These are phyloP conservation scores for Saposhnikovia divaricata DNA, from an alignment of 129 eudicot species.

Conservation along the genomic window DNA sequence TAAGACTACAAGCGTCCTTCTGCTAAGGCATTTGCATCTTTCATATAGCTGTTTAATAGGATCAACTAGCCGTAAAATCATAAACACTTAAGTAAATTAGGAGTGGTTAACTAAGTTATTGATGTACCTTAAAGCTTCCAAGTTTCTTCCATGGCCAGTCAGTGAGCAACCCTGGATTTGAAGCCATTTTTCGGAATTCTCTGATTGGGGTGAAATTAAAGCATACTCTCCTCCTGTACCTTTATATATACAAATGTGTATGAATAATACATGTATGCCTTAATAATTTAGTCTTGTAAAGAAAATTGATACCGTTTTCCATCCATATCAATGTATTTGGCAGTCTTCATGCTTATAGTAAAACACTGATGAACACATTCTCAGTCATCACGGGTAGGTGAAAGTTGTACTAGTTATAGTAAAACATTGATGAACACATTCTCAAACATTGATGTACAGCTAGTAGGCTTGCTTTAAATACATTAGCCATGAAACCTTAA, in stretches of 20 bases:
- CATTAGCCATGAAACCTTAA: background rate
- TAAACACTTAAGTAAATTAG: too few species aligned
- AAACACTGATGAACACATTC: background rate
- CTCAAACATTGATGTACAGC: background rate
- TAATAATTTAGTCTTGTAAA: background rate
- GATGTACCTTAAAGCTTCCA: slow-evolving; percentile 29
- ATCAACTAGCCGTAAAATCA: too few species aligned
- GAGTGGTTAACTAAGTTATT: too few species aligned
- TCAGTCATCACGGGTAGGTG: background rate
- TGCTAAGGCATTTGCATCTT: too few species aligned
- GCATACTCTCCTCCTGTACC: background rate
- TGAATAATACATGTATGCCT: background rate
- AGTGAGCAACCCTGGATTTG: slow-evolving; percentile 35
- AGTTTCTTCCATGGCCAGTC: slow-evolving; percentile 45
- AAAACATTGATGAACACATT: background rate
- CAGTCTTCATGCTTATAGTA: background rate
- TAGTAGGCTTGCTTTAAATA: background rate
- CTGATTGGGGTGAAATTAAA: background rate
- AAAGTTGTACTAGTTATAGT: too few species aligned
- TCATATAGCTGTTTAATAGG: too few species aligned
- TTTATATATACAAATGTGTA: background rate
- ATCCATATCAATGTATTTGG: background rate
- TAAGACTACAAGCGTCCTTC: too few species aligned
- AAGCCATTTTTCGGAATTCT: slow-evolving; percentile 20
- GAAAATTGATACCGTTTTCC: background rate